A percentile compares a stretch with the other conserved stretches of the same genome.
These are phyloP conservation scores for Barbatosphaeria neglecta DNA, from an alignment of 495 filamentous ascomycete genomes.

Conservation along the genomic window DNA sequence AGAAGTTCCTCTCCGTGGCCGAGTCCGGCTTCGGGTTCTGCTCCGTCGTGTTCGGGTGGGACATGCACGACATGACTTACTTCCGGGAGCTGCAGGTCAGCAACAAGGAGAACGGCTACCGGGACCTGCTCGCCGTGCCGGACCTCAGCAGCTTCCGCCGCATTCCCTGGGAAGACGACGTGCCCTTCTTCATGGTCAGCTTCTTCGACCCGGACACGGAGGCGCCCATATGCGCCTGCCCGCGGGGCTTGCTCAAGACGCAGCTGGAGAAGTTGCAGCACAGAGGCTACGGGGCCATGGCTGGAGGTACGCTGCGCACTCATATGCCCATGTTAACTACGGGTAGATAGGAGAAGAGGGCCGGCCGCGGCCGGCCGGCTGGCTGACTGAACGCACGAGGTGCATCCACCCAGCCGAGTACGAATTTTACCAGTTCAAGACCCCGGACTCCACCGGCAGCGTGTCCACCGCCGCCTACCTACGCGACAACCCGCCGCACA, in stretches of 20 bases:
- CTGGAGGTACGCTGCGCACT: slow-evolving; percentile 66
- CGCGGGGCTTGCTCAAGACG: slow-evolving; percentile 60
- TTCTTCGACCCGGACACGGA: slow-evolving; percentile 69
- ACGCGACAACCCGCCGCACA: slow-evolving; percentile 54
- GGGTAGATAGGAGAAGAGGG: no score
- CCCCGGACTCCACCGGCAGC: slow-evolving; percentile 29
- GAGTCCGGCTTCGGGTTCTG: slow-evolving; percentile 89
- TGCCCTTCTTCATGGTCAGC: slow-evolving; percentile 87
- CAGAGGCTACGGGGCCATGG: slow-evolving; percentile 71
- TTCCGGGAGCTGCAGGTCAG: slow-evolving; percentile 72
- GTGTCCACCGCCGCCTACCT: slow-evolving; percentile 54
- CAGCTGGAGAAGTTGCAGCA: slow-evolving; percentile 52
- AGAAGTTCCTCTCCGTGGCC: slow-evolving; percentile 84
- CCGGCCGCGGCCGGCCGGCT: not conserved
- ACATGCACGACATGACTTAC: slow-evolving; percentile 93
- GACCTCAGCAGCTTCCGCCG: slow-evolving; percentile 74
- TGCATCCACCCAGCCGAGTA: slow-evolving; percentile 58
- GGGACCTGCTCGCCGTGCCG: slow-evolving; percentile 74
- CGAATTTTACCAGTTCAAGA: slow-evolving; percentile 91
- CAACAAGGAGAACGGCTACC: slow-evolving; percentile 88
- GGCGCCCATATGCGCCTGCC: slow-evolving; percentile 66
- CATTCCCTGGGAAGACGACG: slow-evolving; percentile 89
- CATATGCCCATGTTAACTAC: no score
- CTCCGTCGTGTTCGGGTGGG: slow-evolving; percentile 94
- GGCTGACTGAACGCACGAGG: not conserved